Evolutionary conservation across 2,329 filamentous ascomycete species (phyloP), one percentile per base, ranked within the genome.

Genomic region (Zelopaecilomyces penicillatus): DNA sequence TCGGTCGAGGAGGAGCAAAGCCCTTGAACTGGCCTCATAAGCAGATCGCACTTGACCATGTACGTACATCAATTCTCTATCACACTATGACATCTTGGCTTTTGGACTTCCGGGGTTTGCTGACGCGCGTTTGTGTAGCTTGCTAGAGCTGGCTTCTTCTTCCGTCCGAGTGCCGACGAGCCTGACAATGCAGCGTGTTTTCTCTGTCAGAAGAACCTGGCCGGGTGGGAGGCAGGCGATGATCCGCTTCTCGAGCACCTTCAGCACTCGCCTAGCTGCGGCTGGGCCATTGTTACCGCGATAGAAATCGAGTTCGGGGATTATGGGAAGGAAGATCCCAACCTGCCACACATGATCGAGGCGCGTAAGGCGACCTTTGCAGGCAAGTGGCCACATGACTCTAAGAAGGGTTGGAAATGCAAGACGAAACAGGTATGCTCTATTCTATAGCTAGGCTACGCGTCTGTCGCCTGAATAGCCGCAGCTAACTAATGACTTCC

Each of bases 151-250:
- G 93, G 93, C 33, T 95, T 98, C 68, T 93, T 84, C 67, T 97
- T 87, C 67, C 78, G 82, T 49, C 91, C 93, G 2, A 80, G 78
- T 10, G 73, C 78, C 42, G 75, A 79, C 39, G 86, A 82, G 57
- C 83, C 83, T 33, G 93, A 98, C 64, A 97, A 97, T 63, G 87
- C 87, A 39, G 78, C 80, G 54, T 98, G 93, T 64, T 97, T 94
- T 64, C 74, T 89, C 33, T 98, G 93, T 67, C 71, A 80, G 50
- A 85, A 87, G 61, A 80, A 83, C 44, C 75, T 98, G 9, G 89
- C 94, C 61, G 90, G 89, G 48, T 98, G 93, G 93, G 91, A 97
- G 57, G 75, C 83, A 34, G 80, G 82, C 26, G 93, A 98, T 60
- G 79, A 88, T 48, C 87, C 93, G 0, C 71, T 94, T 4, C 74